A percentile compares a stretch with the other conserved stretches of the same genome.
phyloP scores from a whole-genome alignment of 768 basidiomycete genomes.

The Coprinellus aureogranulatus region DNA sequence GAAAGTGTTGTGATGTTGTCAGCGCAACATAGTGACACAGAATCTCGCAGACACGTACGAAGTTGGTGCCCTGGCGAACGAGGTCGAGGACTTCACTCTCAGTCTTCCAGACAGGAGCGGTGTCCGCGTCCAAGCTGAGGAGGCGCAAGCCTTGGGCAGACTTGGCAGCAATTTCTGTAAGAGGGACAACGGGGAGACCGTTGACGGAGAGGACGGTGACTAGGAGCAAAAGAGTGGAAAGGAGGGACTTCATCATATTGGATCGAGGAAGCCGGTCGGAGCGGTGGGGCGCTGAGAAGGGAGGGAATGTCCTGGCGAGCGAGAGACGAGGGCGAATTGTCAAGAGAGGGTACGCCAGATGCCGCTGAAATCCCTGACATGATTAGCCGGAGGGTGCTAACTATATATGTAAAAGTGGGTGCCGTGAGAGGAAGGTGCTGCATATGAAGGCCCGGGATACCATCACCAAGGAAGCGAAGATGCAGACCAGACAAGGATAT shows the following conservation, averaged over 20 bases:
- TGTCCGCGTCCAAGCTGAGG: slow-evolving; percentile 33
- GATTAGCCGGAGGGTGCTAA: no score
- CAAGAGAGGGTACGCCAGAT: no score
- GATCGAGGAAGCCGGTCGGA: no score
- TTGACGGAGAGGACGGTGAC: slow-evolving; percentile 24
- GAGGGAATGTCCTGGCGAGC: no score
- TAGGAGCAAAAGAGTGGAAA: slow-evolving; percentile 9
- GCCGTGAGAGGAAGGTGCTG: no score
- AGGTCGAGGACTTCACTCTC: slow-evolving; percentile 37
- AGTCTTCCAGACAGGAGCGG: slow-evolving; percentile 40
- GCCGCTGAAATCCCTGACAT: no score
- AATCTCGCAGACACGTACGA: slow-evolving; percentile 28
- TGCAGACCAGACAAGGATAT: no score
- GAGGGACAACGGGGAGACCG: slow-evolving; percentile 28
- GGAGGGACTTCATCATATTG: slow-evolving; percentile 4
- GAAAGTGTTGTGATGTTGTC: not conserved
- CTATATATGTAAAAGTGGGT: no score
- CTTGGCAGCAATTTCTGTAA: slow-evolving; percentile 32
- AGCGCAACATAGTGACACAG: not conserved
- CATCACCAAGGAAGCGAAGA: no score
- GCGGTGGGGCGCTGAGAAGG: no score
- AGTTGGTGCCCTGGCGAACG: slow-evolving; percentile 30
- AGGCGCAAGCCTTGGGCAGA: slow-evolving; percentile 33
- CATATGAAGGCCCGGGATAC: no score
- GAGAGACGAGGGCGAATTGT: no score